These are phyloP conservation scores for Cenococcum geophilum DNA, from an alignment of 495 filamentous ascomycete genomes.

Conservation along the genomic window DNA sequence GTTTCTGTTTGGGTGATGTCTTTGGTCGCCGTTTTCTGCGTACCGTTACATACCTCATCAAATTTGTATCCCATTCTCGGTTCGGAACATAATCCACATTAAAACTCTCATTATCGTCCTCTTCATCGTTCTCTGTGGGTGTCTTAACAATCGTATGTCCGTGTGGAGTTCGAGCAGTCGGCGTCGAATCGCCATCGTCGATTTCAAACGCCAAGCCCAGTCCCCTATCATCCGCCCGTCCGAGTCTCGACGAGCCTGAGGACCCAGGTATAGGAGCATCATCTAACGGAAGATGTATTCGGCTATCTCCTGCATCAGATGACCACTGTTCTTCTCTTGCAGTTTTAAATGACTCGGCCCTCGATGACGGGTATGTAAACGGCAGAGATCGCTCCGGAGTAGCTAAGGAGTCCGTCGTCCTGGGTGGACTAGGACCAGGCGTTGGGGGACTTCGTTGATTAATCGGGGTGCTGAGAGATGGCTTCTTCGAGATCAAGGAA, in stretches of 20 bases:
- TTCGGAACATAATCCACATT: conserved; percentile 27
- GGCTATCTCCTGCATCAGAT: conserved; percentile 22
- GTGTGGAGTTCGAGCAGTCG: conserved; percentile 4
- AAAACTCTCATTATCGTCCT: background rate
- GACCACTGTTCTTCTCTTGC: conserved; percentile 34
- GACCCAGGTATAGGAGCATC: conserved; percentile 11
- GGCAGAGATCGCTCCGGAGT: conserved; percentile 18
- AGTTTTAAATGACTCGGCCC: conserved; percentile 38
- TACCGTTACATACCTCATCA: conserved; percentile 53
- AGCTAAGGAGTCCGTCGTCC: conserved; percentile 28
- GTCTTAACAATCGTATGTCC: background rate
- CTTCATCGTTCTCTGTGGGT: background rate
- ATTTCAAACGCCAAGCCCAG: conserved; percentile 25
- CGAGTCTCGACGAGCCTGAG: conserved; percentile 5
- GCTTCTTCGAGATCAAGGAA: conserved; percentile 26
- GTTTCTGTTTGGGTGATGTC: conserved; percentile 18
- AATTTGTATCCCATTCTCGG: conserved; percentile 51
- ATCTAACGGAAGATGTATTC: conserved; percentile 25
- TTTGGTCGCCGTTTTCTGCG: conserved; percentile 41
- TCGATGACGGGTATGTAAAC: conserved; percentile 31
- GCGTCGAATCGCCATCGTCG: conserved; percentile 22
- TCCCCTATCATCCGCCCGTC: conserved; percentile 11
- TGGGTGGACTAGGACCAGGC: conserved; percentile 37
- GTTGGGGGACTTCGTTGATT: conserved; percentile 36
- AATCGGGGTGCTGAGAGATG: conserved; percentile 32